Base-by-base conservation (phyloP, 495 filamentous ascomycete species). In the Penicillium bovifimosum region DNA sequence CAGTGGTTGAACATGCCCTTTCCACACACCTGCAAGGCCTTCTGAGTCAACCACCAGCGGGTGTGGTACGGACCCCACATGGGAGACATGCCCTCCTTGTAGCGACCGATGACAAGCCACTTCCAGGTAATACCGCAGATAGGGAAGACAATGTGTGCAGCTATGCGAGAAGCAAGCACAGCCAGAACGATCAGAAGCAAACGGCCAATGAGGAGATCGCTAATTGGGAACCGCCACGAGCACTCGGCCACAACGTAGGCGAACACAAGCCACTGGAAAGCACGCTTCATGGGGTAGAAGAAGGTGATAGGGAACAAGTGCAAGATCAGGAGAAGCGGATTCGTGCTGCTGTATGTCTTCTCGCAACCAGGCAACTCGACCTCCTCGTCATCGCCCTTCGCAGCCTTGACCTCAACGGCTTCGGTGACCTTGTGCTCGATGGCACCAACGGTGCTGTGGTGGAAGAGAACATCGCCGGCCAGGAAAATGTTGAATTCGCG, bases 21-120 rank as follows among this genome's bases (percentile, higher is more conserved):
- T 8, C 72, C 74, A 28, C 63, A 63, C 5, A 76, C 54, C 29
- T 62, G 60, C 4, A 72, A 50, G 20, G 62, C 63, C 57, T 76
- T 77, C 57, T 77, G 66, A 7, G 67, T 66, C 14, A 77, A 34
- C 74, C 74, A 77, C 74, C 74, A 77, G 18, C 73, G 63, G 1
- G 72, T 76, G 55, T 77, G 74, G 53, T 75, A 77, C 4, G 47
- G 43, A 5, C 70, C 71, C 74, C 74, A 77, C 74, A 77, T 76
- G 18, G 74, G 74, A 35, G 65, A 76, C 14, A 76, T 50, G 5
- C 74, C 74, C 50, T 69, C 65, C 27, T 60, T 54, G 53, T 72
- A 71, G 3, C 67, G 63, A 7, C 74, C 74, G 41, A 77, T 70
- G 36, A 76, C 59, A 2, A 71, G 3, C 74, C 74, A 77, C 47